These are phyloP conservation scores for Desmodesmus armatus DNA, from an alignment of 139 green algal genomes.

Conservation along the genomic window DNA sequence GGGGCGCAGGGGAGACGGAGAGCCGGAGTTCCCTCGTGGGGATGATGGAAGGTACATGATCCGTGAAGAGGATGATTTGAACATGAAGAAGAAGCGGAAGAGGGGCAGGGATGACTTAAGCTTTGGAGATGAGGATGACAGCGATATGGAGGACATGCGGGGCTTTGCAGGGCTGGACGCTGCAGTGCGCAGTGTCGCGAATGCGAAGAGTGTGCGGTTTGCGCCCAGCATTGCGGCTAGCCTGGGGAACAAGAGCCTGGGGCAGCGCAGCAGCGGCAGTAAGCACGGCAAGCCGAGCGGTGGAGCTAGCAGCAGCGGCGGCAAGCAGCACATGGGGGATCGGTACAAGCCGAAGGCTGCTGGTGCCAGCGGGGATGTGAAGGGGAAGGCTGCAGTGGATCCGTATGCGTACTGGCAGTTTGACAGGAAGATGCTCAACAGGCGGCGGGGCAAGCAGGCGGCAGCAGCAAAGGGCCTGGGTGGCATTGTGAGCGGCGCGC, in stretches of 20 bases:
- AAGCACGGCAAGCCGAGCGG: neutral
- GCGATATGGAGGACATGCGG: conserved; percentile 80
- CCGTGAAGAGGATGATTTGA: conserved; percentile 54
- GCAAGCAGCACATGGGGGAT: conserved; percentile 68
- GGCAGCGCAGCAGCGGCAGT: conserved; percentile 19
- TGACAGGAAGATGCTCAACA: conserved; percentile 96
- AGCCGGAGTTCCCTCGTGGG: conserved; percentile 54
- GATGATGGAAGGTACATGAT: conserved; percentile 78
- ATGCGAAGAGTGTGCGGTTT: conserved; percentile 69
- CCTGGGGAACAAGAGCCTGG: conserved; percentile 19
- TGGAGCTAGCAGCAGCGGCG: conserved; percentile 3
- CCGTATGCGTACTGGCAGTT: conserved; percentile 99
- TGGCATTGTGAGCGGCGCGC: conserved; percentile 61
- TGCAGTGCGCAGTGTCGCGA: conserved; percentile 24
- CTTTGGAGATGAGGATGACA: conserved; percentile 66
- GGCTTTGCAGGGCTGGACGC: conserved; percentile 39
- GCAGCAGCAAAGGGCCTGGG: conserved; percentile 63
- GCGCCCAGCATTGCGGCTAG: conserved; percentile 43
- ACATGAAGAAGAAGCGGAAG: conserved; percentile 26
- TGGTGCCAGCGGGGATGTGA: conserved; percentile 77
- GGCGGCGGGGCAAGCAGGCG: conserved; percentile 77
- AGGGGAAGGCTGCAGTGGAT: conserved; percentile 79
- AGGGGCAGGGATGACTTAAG: conserved; percentile 38
- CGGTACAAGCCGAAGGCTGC: conserved; percentile 77
- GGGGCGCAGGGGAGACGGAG: conserved; percentile 41